Percentiles rank a stretch among this genome's conserved stretches.
These are phyloP conservation scores for Exidia glandulosa DNA, from an alignment of 768 basidiomycete species.

Conservation along the genomic window DNA sequence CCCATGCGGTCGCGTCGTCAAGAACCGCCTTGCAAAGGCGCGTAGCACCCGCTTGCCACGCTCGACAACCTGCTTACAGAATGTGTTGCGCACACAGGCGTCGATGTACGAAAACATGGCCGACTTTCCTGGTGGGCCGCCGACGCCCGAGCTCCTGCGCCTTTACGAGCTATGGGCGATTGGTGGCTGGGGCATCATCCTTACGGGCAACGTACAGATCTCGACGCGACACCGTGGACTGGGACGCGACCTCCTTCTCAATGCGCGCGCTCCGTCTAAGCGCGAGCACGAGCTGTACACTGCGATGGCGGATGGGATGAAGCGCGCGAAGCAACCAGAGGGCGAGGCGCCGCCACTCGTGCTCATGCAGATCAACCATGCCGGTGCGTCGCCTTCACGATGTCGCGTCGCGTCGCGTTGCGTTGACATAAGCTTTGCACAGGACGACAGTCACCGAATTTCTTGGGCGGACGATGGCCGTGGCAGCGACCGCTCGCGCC, in stretches of 20 bases:
- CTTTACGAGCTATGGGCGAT: constrained; percentile 70
- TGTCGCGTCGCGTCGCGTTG: background rate
- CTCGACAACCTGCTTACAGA: background rate
- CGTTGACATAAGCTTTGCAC: constrained; percentile 11
- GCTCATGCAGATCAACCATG: constrained; percentile 77
- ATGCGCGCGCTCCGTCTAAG: constrained; percentile 11
- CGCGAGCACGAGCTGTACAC: constrained; percentile 40
- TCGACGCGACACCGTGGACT: constrained; percentile 13
- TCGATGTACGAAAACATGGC: constrained; percentile 84
- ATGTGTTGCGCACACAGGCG: too few species aligned
- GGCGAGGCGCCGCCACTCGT: constrained; percentile 28
- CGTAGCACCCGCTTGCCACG: constrained; percentile 1
- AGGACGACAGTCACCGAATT: constrained; percentile 66
- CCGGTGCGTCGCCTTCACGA: constrained; percentile 26
- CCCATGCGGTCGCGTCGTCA: constrained; percentile 20
- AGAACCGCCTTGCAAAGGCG: constrained; percentile 40
- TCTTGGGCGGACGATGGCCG: constrained; percentile 55
- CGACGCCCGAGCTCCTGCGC: constrained; percentile 48
- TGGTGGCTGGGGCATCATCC: constrained; percentile 76
- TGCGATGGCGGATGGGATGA: constrained; percentile 40
- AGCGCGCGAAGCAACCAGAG: constrained; percentile 18
- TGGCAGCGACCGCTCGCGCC: constrained; percentile 60
- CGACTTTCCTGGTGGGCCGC: constrained; percentile 52
- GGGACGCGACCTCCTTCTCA: background rate
- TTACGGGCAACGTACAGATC: constrained; percentile 81